phyloP scores from a whole-genome alignment of 1,284 basidiomycete species.

The Moesziomyces globuligerus region DNA sequence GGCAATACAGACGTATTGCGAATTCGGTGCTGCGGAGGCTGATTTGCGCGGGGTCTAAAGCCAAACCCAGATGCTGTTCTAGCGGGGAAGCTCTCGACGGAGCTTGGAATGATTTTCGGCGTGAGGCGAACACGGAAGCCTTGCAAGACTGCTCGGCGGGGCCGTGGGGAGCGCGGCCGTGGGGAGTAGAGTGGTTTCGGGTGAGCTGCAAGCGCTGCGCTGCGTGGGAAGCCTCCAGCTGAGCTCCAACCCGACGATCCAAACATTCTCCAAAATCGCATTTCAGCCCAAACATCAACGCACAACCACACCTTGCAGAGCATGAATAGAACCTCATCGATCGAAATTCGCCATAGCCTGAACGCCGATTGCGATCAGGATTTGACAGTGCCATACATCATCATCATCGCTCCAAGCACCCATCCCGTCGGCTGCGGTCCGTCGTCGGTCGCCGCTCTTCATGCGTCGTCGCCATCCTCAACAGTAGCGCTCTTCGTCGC shows the following conservation, averaged over 20 bases:
- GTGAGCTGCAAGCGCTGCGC: background rate
- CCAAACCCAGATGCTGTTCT: background rate
- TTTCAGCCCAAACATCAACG: no score
- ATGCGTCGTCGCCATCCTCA: constrained; percentile 9
- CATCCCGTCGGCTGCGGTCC: background rate
- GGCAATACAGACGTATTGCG: no score
- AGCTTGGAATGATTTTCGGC: background rate
- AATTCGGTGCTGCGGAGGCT: no score
- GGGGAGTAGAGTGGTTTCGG: background rate
- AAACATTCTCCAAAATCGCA: background rate
- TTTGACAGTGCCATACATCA: no score
- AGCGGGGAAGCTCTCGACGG: background rate
- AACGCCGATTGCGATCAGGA: no score
- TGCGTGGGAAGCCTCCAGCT: background rate
- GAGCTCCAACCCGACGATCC: background rate
- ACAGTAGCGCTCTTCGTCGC: constrained; percentile 1
- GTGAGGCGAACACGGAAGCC: background rate
- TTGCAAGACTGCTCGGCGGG: no score
- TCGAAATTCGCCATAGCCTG: background rate
- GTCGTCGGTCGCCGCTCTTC: background rate
- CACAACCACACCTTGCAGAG: no score
- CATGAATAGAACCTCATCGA: background rate
- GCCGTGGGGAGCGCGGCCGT: no score
- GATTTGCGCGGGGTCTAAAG: no score
- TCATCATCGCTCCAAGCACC: background rate